Percentiles rank a stretch among this genome's conserved stretches.
These are phyloP conservation scores for Lodderomyces margitis DNA, from an alignment of 1,139 yeast species.

Conservation along the genomic window DNA sequence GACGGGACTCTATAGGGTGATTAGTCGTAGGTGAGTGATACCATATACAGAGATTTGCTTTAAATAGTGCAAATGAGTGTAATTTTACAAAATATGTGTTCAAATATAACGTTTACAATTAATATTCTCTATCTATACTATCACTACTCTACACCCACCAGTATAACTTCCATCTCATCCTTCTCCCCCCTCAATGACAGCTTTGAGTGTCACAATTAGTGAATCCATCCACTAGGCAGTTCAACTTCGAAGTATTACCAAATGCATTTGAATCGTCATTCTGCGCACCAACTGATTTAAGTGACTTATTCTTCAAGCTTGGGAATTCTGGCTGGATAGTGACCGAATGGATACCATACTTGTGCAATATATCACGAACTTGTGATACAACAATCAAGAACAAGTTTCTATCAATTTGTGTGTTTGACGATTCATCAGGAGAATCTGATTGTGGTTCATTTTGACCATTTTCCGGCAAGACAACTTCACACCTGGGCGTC, in stretches of 20 bases:
- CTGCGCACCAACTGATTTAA: constrained; percentile 3
- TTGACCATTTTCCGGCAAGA: constrained; percentile 30
- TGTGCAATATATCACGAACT: constrained; percentile 77
- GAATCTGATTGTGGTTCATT: constrained; percentile 5
- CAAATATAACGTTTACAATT: too few species aligned
- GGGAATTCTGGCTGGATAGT: constrained; percentile 90
- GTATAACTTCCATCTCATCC: neutral
- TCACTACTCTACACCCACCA: neutral
- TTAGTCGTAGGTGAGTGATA: neutral
- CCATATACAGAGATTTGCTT: constrained; percentile 1
- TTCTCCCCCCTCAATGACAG: constrained; percentile 17
- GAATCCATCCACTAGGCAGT: constrained; percentile 35
- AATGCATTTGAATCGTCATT: constrained; percentile 18
- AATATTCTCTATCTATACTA: constrained; percentile 3
- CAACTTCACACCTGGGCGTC: constrained; percentile 30
- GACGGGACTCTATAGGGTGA: neutral
- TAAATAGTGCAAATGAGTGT: too few species aligned
- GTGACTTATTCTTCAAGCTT: constrained; percentile 4
- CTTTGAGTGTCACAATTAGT: constrained; percentile 37
- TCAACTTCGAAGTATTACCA: constrained; percentile 32
- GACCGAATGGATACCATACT: constrained; percentile 86
- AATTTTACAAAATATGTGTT: too few species aligned
- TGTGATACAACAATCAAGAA: constrained; percentile 72
- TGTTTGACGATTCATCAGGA: neutral
- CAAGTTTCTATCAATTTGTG: constrained; percentile 32